Percentiles rank a stretch among this genome's conserved stretches.
Evolutionary conservation across 2,329 filamentous ascomycete species (phyloP).

Genomic region (Alternaria longipes): DNA sequence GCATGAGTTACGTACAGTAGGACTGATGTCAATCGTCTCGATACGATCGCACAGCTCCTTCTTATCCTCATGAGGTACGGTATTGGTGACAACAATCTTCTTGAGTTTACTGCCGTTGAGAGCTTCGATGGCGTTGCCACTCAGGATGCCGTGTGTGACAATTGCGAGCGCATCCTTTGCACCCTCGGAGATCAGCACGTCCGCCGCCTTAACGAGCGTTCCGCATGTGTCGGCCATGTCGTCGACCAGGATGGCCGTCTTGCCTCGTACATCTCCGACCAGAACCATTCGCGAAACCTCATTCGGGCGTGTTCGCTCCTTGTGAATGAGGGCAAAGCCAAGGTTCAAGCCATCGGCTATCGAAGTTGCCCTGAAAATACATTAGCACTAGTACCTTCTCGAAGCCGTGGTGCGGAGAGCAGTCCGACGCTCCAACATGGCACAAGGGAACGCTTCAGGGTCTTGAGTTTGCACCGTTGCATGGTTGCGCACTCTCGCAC

Average conservation of each 20-base stretch:
- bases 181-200: conserved; percentile 80
- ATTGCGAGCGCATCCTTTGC: conserved; percentile 91
- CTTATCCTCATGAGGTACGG: conserved; percentile 82
- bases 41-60: conserved; percentile 79
- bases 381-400: conserved; percentile 24
- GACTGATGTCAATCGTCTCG: conserved; percentile 90
- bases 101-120: conserved; percentile 80
- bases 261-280: conserved; percentile 91
- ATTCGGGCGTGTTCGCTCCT: conserved; percentile 90
- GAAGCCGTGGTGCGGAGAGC: conserved; percentile 3
- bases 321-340: conserved; percentile 94
- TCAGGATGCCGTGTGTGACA: conserved; percentile 92
- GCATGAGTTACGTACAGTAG: conserved; percentile 63
- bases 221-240: conserved; percentile 98
- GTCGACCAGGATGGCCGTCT: conserved; percentile 94
- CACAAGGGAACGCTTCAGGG: not conserved
- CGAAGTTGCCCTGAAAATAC: conserved; percentile 73
- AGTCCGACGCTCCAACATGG: conserved; percentile 6
- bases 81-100: conserved; percentile 90
- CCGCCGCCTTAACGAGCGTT: conserved; percentile 86
- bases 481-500: not conserved
- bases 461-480: conserved; percentile 1
- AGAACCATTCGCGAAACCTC: conserved; percentile 94
- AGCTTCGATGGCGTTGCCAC: conserved; percentile 86
- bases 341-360: conserved; percentile 92